Conservation (phyloP, 2,329 filamentous ascomycete genomes). For the Fulvia fulva region DNA sequence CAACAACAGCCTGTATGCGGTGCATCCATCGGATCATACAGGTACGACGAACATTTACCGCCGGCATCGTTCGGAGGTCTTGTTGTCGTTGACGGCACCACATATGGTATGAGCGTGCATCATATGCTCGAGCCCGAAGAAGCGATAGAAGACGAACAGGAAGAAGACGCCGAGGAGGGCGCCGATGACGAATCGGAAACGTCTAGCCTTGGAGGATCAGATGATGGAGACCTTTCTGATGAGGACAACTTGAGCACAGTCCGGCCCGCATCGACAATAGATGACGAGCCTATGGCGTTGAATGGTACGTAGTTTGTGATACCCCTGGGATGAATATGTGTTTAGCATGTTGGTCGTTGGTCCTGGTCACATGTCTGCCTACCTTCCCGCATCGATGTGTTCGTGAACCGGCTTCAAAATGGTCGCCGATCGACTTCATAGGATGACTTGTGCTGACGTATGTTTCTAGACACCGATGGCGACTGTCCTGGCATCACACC, state of each 20-base stretch:
- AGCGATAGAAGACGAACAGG: conserved; percentile 49
- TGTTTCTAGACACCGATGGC: conserved; percentile 38
- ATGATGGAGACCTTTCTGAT: conserved; percentile 54
- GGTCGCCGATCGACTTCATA: background rate
- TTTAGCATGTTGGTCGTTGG: background rate
- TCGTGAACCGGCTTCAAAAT: no score
- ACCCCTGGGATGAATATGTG: background rate
- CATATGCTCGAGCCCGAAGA: conserved; percentile 78
- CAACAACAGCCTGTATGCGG: conserved; percentile 77
- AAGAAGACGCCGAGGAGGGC: conserved; percentile 40
- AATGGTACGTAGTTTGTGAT: background rate
- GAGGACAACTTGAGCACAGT: conserved; percentile 49
- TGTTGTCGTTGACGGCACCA: conserved; percentile 75
- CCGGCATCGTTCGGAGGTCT: conserved; percentile 89
- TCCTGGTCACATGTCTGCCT: background rate
- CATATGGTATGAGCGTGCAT: conserved; percentile 93
- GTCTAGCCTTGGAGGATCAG: conserved; percentile 44
- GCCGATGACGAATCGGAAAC: conserved; percentile 33
- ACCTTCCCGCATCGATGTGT: background rate
- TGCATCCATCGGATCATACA: conserved; percentile 88
- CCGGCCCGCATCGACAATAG: conserved; percentile 26
- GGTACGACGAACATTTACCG: conserved; percentile 77
- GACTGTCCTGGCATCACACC: conserved; percentile 76
- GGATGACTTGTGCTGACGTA: background rate
- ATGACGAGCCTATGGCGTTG: conserved; percentile 15